Conservation (phyloP, 108 stramenopile species). For the Schizochytrium sp. region DNA sequence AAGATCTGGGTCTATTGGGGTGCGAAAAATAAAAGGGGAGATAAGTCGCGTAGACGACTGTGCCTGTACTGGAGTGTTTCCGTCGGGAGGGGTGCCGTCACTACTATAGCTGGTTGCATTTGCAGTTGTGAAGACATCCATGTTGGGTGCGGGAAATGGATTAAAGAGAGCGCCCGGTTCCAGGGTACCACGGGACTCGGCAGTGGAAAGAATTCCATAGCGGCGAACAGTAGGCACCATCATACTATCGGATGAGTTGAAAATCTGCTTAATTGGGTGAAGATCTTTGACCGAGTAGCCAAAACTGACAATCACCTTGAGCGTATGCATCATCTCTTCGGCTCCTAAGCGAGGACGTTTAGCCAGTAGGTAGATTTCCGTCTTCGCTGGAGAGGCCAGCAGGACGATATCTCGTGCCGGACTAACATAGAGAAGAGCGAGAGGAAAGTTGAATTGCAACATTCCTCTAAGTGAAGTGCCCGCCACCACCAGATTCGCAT, state of each 20-base stretch:
- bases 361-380: neutral
- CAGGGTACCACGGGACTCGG: neutral
- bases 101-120: neutral
- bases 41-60: neutral
- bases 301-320: neutral
- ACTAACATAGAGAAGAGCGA: neutral
- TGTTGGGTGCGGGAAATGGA: neutral
- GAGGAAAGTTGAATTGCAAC: neutral
- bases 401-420: neutral
- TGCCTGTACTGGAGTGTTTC: neutral
- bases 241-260: too few species aligned
- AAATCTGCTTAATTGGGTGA: neutral
- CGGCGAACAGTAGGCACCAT: neutral
- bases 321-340: neutral
- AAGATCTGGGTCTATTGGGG: neutral
- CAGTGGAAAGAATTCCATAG: neutral
- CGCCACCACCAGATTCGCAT: neutral
- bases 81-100: neutral
- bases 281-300: slow-evolving; percentile 40
- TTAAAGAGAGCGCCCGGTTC: neutral
- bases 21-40: neutral
- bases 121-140: neutral
- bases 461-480: neutral
- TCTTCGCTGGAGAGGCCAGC: neutral
- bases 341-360: neutral